Percentiles rank a stretch among this genome's conserved stretches.
Conservation (phyloP, 2,329 filamentous ascomycete species). For the Berkeleyomyces rouxiae region DNA sequence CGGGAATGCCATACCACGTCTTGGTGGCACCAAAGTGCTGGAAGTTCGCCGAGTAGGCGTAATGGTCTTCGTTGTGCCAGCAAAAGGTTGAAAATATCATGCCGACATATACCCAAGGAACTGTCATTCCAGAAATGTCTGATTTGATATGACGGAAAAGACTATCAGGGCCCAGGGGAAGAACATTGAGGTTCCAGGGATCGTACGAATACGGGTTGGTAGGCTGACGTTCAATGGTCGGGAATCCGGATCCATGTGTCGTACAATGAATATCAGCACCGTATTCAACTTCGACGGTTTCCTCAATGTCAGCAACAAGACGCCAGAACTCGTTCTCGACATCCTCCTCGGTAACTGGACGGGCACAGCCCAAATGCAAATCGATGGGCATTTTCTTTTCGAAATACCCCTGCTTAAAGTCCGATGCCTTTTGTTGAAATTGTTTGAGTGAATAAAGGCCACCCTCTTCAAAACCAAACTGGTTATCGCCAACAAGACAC, state of each 20-base stretch:
- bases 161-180: slow-evolving; percentile 80
- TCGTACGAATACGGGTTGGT: slow-evolving; percentile 74
- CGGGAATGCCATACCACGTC: slow-evolving; percentile 97
- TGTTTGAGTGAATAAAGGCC: slow-evolving; percentile 87
- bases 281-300: slow-evolving; percentile 95
- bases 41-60: slow-evolving; percentile 94
- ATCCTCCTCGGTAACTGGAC: slow-evolving; percentile 80
- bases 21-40: slow-evolving; percentile 97
- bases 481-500: slow-evolving; percentile 87
- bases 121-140: slow-evolving; percentile 97
- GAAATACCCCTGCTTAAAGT: slow-evolving; percentile 92
- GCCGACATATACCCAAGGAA: slow-evolving; percentile 96
- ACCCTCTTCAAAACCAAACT: slow-evolving; percentile 95
- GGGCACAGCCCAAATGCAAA: slow-evolving; percentile 61
- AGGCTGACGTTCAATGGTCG: slow-evolving; percentile 81
- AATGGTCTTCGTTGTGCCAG: slow-evolving; percentile 98
- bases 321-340: slow-evolving; percentile 96
- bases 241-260: slow-evolving; percentile 92
- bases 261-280: slow-evolving; percentile 97
- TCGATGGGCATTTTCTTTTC: slow-evolving; percentile 80
- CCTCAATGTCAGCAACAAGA: slow-evolving; percentile 80
- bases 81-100: slow-evolving; percentile 99
- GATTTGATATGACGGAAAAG: slow-evolving; percentile 95
- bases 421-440: slow-evolving; percentile 89
- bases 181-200: slow-evolving; percentile 88